Base-by-base conservation (phyloP, 106 monocot species). In the Triglochin maritima region DNA sequence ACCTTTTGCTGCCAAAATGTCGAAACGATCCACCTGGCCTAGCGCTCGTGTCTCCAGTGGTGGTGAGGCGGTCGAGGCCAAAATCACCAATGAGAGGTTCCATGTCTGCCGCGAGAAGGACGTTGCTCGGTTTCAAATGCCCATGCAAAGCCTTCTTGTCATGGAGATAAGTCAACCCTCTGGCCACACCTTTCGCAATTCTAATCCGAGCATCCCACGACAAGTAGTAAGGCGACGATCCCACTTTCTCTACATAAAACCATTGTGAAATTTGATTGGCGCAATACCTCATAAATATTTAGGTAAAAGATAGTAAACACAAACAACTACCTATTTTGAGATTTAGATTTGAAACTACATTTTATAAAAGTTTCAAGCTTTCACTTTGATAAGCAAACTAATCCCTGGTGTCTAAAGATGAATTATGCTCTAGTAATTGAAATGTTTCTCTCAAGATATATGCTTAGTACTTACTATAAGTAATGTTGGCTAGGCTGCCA, bases 61-160 rank as follows among this genome's bases (percentile, higher is more conserved):
- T 67, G n/a, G 76, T 10, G 7, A 98, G 82, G 42, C 88, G 75
- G 46, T 98, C 96, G 2, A 98, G 69, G 9, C 91, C 90, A 61
- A 91, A 84, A 64, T 98, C 96, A 4, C 72, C 87, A 46, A 98
- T 78, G 62, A 59, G 57, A 0, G 96, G 79, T 47, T 98, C 96
- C 73, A 98, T 71, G 41, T 98, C 85, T 5, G 60, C 44, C 49
- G 63, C 57, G 0, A 98, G 76, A 4, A 98, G 77, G 61, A 98
- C 81, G 79, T 98, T 98, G 82, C 82, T 82, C 6, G 96, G 91
- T 69, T 98, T 98, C 57, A 98, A 16, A 45, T 91, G 91, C 13
- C 84, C 96, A 50, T 98, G 96, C n/a, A 98, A 73, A 50, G 69
- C 72, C 76, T 91, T 98, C 83, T 86, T 98, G 10, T 98, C 96